Conservation (phyloP, 306 rosid species). For the Oxytropis ochrocephala region DNA sequence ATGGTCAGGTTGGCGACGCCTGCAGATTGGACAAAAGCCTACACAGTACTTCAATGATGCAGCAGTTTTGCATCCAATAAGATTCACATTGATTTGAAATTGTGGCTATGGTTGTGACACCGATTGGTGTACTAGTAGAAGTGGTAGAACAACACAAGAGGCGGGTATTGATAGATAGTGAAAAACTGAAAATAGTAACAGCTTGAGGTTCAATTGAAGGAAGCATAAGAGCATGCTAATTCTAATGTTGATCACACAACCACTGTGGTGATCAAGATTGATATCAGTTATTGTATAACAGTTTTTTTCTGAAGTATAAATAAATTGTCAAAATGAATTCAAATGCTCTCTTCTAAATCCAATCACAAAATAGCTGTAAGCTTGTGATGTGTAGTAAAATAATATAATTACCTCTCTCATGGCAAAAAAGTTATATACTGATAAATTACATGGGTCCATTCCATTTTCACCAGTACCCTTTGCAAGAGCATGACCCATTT, state of each 20-base stretch:
- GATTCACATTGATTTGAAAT: slow-evolving; percentile 10
- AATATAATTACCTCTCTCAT: slow-evolving; percentile 4
- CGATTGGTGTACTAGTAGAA: background rate
- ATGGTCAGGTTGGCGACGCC: too few relatives aligned
- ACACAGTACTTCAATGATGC: background rate
- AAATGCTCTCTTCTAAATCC: background rate
- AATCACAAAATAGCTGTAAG: background rate
- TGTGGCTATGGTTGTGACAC: background rate
- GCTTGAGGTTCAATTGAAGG: background rate
- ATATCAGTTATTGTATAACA: too few relatives aligned
- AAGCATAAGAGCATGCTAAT: background rate
- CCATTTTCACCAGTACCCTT: slow-evolving; percentile 63
- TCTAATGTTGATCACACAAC: background rate
- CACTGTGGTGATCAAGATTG: background rate
- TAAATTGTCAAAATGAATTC: background rate
- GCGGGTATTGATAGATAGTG: background rate
- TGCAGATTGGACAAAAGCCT: too few relatives aligned
- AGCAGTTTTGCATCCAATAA: background rate
- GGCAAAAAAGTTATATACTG: background rate
- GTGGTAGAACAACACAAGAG: background rate
- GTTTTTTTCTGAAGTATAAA: background rate
- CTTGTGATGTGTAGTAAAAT: background rate
- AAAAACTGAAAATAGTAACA: too few relatives aligned
- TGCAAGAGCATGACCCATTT: slow-evolving; percentile 75
- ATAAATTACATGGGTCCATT: background rate